phyloP scores from a whole-genome alignment of 768 basidiomycete species.

The Hygrocybe coccinea region DNA sequence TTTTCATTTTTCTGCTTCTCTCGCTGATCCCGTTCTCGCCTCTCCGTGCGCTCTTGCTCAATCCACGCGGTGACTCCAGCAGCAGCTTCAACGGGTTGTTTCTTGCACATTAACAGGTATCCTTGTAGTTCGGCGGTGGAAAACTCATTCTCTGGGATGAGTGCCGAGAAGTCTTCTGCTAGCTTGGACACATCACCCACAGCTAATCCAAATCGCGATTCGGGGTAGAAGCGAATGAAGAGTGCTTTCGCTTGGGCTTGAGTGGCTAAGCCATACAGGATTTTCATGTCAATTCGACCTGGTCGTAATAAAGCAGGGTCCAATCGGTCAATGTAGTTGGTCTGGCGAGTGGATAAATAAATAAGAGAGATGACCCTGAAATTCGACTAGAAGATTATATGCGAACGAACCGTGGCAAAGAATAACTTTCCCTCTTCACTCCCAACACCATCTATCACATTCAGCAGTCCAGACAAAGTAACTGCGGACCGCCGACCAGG shows the following conservation, averaged over 20 bases:
- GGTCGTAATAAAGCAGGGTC: conserved; percentile 54
- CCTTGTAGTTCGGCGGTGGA: conserved; percentile 44
- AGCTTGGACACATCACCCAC: not conserved
- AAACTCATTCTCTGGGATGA: conserved; percentile 34
- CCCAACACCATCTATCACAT: conserved; percentile 56
- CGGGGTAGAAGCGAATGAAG: conserved; percentile 49
- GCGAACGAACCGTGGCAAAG: conserved; percentile 47
- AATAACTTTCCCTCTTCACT: conserved; percentile 60
- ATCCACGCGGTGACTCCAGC: conserved; percentile 27
- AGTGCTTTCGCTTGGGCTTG: conserved; percentile 42
- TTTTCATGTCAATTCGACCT: conserved; percentile 51
- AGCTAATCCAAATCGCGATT: conserved; percentile 8
- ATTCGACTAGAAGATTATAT: not conserved
- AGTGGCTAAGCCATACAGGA: conserved; percentile 48
- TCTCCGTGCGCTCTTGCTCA: conserved; percentile 22
- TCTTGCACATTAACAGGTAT: conserved; percentile 33
- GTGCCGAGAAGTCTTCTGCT: conserved; percentile 28
- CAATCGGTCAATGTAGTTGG: conserved; percentile 52
- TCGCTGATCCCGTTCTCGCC: conserved; percentile 18
- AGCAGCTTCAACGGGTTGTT: conserved; percentile 18
- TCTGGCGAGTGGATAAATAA: conserved; percentile 36
- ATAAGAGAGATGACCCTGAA: not conserved
- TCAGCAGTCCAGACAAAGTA: conserved; percentile 52
- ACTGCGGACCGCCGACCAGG: conserved; percentile 25
- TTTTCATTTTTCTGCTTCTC: conserved; percentile 23